These are phyloP conservation scores for Haematococcus sp. DNA, from an alignment of 139 green algal genomes.

Conservation along the genomic window DNA sequence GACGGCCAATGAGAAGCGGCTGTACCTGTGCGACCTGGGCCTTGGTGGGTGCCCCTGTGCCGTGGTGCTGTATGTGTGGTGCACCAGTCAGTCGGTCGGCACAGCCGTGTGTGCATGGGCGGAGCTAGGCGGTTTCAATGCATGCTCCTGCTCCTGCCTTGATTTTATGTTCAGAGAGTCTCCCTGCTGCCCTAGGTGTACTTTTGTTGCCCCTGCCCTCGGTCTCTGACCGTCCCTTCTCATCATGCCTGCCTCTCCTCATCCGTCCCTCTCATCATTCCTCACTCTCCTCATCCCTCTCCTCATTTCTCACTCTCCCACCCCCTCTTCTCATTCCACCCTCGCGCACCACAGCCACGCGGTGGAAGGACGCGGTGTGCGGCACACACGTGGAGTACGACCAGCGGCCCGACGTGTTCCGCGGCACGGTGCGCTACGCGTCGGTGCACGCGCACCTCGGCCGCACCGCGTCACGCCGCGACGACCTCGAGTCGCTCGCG, in stretches of 20 bases:
- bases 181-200: no score
- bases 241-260: background rate
- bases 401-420: conserved; percentile 97
- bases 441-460: conserved; percentile 97
- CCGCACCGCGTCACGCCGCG: conserved; percentile 86
- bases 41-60: conserved; percentile 62
- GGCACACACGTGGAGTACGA: conserved; percentile 98
- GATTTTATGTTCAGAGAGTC: no score
- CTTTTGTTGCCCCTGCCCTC: no score
- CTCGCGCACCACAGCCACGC: conserved; percentile 59
- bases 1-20: conserved; percentile 86
- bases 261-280: background rate
- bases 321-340: background rate
- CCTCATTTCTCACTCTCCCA: background rate
- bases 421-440: conserved; percentile 96
- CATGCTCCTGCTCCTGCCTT: no score
- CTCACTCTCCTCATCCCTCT: background rate
- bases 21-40: conserved; percentile 97
- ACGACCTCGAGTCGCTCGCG: conserved; percentile 96
- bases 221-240: no score
- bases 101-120: no score
- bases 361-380: conserved; percentile 87
- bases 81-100: no score
- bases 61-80: no score
- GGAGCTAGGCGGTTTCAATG: no score